Base-by-base conservation (phyloP, 257 asterid genomes). In the Jasminum sambac region DNA sequence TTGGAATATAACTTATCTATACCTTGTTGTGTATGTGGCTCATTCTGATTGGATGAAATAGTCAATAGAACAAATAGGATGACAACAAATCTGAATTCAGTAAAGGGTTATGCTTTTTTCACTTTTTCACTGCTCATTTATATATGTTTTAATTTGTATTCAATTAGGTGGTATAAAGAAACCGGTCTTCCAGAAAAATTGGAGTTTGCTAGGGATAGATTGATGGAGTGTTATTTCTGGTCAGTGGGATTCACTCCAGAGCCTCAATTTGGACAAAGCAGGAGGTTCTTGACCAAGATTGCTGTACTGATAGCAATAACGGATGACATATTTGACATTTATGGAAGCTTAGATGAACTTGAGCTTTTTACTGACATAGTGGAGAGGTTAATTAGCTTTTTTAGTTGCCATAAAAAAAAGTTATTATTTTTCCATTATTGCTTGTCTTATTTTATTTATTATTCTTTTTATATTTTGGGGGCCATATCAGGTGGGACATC, bases 191-290 rank as follows among this genome's bases (percentile, higher is more conserved):
- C 69, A 5, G 74, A 73, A 19, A 78, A 73, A 46, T 11, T 73
- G 78, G 61, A 44, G 23, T 82, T 78, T 63, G 77, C 66, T 1
- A 76, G 86, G 76, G 66, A 79, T 39, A 64, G 86, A 44, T 40
- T 79, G 63, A 81, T 82, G 74, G 84, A 82, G 42, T 61, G 79
- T 37, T 82, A 72, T 66, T 43, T 70, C 1, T 82, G 86, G 84
- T 21, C 78, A 0, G 40, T 82, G 2, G 86, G 82, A 11, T 52
- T 70, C 71, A 66, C 72, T 16, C 59, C 58, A 26, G 78, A 77
- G n/a, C 82, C 79, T 41, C 63, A 17, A 50, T 66, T 40, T 0
- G 38, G 61, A 50, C 66, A 25, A 41, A 48, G 70, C 40, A 37
- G 82, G 63, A 73, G 26, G 43, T 5, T 62, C 59, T 25, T 21